Evolutionary conservation across 2,329 filamentous ascomycete species (phyloP).

Genomic region (Alternaria tenuissima): DNA sequence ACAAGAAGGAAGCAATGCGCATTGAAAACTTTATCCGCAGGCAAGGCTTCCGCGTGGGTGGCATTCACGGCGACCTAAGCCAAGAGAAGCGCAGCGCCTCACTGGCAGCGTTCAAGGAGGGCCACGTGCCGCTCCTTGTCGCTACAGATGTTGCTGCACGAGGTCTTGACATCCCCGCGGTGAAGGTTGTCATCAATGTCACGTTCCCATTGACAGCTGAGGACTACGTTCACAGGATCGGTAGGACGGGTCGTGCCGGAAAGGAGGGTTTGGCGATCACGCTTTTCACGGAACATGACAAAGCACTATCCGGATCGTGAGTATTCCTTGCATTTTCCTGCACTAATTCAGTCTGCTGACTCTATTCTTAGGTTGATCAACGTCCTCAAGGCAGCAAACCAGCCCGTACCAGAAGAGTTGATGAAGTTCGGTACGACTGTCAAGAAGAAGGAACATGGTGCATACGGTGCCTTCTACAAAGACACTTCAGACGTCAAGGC

Average conservation of each 20-base stretch:
- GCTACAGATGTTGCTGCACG: constrained; percentile 96
- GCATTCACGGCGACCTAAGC: constrained; percentile 91
- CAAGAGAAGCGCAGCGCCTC: constrained; percentile 89
- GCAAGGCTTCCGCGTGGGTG: constrained; percentile 83
- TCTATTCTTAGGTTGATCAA: constrained; percentile 77
- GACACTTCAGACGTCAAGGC: constrained; percentile 84
- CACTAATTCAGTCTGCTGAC: constrained; percentile 13
- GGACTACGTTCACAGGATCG: constrained; percentile 97
- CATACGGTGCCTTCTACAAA: constrained; percentile 95
- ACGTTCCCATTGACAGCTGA: constrained; percentile 96
- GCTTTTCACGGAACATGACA: constrained; percentile 94
- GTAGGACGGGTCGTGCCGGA: constrained; percentile 89
- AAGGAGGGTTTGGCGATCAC: constrained; percentile 90
- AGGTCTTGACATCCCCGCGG: constrained; percentile 92
- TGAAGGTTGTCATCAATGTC: constrained; percentile 93
- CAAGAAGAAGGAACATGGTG: constrained; percentile 97
- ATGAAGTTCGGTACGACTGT: constrained; percentile 97
- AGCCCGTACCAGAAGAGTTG: constrained; percentile 86
- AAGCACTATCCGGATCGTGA: constrained; percentile 86
- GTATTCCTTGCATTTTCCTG: constrained; percentile 51
- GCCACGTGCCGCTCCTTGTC: constrained; percentile 82
- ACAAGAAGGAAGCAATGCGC: constrained; percentile 97
- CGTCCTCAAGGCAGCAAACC: constrained; percentile 90
- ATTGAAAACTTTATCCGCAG: constrained; percentile 81
- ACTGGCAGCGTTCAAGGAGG: constrained; percentile 89